Percentiles rank a stretch among this genome's conserved stretches.
Evolutionary conservation across 768 basidiomycete genomes (phyloP).

Genomic region (Zangia roseola): DNA sequence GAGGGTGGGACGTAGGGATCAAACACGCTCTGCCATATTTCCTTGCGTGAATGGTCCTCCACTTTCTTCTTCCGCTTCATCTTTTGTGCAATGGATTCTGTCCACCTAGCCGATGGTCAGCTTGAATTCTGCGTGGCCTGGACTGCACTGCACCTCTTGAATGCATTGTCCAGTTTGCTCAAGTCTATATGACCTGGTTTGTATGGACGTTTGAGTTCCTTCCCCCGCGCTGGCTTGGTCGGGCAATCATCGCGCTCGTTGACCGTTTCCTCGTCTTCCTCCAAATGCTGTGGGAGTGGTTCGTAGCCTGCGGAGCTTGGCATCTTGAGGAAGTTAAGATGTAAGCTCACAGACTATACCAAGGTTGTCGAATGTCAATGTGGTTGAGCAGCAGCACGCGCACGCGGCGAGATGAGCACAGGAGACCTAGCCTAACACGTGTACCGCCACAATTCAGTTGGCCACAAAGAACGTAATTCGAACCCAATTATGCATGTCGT

Average conservation of each 20-base stretch:
- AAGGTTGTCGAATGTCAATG: constrained; percentile 13
- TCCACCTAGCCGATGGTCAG: constrained; percentile 55
- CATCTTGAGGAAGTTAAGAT: constrained; percentile 30
- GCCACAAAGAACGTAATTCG: constrained; percentile 11
- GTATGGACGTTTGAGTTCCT: constrained; percentile 31
- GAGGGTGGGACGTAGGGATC: constrained; percentile 54
- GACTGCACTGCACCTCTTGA: constrained; percentile 58
- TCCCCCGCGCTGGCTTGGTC: constrained; percentile 26
- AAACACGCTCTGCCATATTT: constrained; percentile 80
- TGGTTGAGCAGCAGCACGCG: constrained; percentile 16
- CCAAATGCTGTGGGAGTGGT: constrained; percentile 41
- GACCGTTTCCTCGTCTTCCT: constrained; percentile 39
- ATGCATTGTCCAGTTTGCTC: constrained; percentile 75
- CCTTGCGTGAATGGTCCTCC: constrained; percentile 60
- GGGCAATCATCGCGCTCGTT: constrained; percentile 30
- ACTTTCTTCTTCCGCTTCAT: constrained; percentile 78
- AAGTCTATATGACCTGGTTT: constrained; percentile 74
- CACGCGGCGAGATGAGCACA: background rate
- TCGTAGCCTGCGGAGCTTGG: constrained; percentile 47
- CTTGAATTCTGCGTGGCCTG: background rate
- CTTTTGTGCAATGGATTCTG: constrained; percentile 82
- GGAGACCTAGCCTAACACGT: constrained; percentile 3
- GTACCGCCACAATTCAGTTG: constrained; percentile 27
- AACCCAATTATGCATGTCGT: background rate
- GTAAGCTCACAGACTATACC: background rate